These are phyloP conservation scores for Clarireedia hainanense DNA, from an alignment of 2,329 filamentous ascomycete genomes.

Conservation along the genomic window DNA sequence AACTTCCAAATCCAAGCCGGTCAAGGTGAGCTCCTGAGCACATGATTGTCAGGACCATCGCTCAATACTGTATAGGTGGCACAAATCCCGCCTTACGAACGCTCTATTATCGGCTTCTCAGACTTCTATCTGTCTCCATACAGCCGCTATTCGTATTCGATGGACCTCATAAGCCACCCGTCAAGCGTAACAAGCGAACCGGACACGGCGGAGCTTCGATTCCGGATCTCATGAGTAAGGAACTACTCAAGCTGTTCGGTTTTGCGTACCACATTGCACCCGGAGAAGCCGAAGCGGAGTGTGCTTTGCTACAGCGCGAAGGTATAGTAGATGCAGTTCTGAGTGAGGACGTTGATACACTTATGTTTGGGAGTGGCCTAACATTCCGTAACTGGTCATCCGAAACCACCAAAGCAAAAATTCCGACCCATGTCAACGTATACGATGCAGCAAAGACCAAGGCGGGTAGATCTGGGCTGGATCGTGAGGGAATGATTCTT, in stretches of 20 bases:
- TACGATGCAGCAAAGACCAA: conserved; percentile 59
- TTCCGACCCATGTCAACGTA: conserved; percentile 77
- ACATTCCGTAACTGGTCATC: conserved; percentile 79
- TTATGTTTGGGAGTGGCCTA: conserved; percentile 87
- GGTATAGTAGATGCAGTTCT: conserved; percentile 88
- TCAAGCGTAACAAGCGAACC: conserved; percentile 80
- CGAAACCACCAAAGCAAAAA: conserved; percentile 56
- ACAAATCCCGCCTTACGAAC: conserved; percentile 85
- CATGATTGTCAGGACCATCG: neutral
- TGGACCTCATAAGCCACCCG: conserved; percentile 72
- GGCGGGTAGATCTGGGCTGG: conserved; percentile 48
- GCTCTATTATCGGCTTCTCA: conserved; percentile 82
- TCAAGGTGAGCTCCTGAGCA: conserved; percentile 42
- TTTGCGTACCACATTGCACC: conserved; percentile 81
- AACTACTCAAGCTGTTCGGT: conserved; percentile 75
- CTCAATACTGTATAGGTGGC: conserved; percentile 47
- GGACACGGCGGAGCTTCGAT: conserved; percentile 56
- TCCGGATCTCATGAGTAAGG: conserved; percentile 70
- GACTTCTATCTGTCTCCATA: conserved; percentile 68
- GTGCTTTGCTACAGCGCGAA: conserved; percentile 72
- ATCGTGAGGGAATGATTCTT: conserved; percentile 83
- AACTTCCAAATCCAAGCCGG: conserved; percentile 87
- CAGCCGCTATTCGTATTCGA: conserved; percentile 89
- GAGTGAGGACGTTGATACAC: conserved; percentile 92
- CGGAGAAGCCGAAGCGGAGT: conserved; percentile 94